Percentiles rank a stretch among this genome's conserved stretches.
These are phyloP conservation scores for Stachybotrys chlorohalonatus DNA, from an alignment of 2,329 filamentous ascomycete genomes.

Conservation along the genomic window DNA sequence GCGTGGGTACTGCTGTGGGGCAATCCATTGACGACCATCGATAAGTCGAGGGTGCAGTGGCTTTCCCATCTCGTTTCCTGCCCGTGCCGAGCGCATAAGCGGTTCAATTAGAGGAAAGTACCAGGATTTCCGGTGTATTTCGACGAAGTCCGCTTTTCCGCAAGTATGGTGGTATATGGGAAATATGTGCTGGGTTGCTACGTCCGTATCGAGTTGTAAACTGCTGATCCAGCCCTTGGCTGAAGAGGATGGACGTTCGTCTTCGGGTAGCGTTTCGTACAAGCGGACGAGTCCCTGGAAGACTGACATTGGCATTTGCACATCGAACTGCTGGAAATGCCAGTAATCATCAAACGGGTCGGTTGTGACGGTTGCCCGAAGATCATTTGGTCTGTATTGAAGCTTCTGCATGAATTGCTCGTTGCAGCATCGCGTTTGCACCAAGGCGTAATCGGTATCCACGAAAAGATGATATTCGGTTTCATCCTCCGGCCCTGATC, in stretches of 20 bases:
- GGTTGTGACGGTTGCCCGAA: constrained; percentile 9
- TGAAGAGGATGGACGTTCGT: not conserved
- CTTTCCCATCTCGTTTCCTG: not conserved
- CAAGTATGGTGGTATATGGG: constrained; percentile 15
- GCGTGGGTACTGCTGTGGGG: constrained; percentile 3
- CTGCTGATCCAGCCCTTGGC: constrained; percentile 6
- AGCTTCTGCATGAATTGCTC: constrained; percentile 38
- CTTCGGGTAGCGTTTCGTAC: constrained; percentile 3
- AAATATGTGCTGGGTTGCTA: constrained; percentile 11
- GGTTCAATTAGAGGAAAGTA: constrained; percentile 8
- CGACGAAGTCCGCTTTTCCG: constrained; percentile 10
- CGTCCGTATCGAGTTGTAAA: constrained; percentile 11
- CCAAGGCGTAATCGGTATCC: not conserved
- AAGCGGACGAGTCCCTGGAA: constrained; percentile 5
- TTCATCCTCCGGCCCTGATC: not conserved
- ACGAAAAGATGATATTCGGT: not conserved
- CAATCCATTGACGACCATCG: constrained; percentile 9
- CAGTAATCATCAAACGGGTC: constrained; percentile 4
- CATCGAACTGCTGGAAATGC: constrained; percentile 5
- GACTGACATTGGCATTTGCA: constrained; percentile 10
- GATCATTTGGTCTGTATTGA: constrained; percentile 27
- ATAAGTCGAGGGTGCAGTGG: constrained; percentile 6
- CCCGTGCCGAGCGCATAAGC: constrained; percentile 1
- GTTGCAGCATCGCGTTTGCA: constrained; percentile 30
- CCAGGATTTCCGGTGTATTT: constrained; percentile 10